Evolutionary conservation across 1,284 basidiomycete species (phyloP), one percentile per base, ranked within the genome.

Genomic region (Rhodotorula sp.): DNA sequence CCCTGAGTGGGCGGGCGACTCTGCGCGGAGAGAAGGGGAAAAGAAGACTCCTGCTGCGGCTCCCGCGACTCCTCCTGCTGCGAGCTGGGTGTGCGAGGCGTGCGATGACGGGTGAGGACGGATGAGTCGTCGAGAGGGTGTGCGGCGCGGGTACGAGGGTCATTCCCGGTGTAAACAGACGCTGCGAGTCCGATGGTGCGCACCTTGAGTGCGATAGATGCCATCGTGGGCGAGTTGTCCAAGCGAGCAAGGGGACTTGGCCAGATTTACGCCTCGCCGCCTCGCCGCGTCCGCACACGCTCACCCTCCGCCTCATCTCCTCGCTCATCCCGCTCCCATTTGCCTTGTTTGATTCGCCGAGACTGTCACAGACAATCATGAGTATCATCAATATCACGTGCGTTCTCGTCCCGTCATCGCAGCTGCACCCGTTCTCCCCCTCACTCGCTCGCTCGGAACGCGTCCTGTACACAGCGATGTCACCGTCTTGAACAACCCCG

Each of bases 401-500:
- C 66, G 73, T 52, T 10, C 8, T 20, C 13, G 24, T 27, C n/a
- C 29, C 11, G n/a, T 51, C 53, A 15, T 27, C 48, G 48, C 48
- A 51, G 48, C 27, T 53, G 52, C 27, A 32, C 36, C 44, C 34
- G 7, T 34, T 22, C 9, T 22, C 15, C 47, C 11, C 7, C 36
- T 17, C 53, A 49, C 30, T 19, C 53, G 19, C 36, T 34, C 32
- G n/a, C 62, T 30, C 39, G 6, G 34, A 11, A 27, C 44, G 22
- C 24, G 32, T 22, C 60, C 27, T 20, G 47, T 11, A 13, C 7
- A 17, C 71, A 76, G 75, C 60, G 77, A 78, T 66, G 76, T 79
- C 59, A 71, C 73, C 27, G 76, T 96, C 72, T 84, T 94, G 77
- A 94, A 94, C 84, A 96, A 96, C 81, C 93, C 93, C 8, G 92